Conservation (phyloP, 2,329 filamentous ascomycete genomes). For the Stagonosporopsis rhizophila region DNA sequence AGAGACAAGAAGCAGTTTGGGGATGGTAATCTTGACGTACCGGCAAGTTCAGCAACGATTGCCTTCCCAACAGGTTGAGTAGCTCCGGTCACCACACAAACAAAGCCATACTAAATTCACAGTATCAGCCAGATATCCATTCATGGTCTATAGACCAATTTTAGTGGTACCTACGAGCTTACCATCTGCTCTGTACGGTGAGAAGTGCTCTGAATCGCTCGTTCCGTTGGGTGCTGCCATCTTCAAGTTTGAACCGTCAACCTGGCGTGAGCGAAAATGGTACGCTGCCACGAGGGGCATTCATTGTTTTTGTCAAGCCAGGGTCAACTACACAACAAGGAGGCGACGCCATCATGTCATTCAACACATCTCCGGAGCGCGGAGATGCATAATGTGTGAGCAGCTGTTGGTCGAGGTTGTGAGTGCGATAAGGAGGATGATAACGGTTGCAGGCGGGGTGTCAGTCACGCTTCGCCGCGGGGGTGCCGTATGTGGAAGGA, state of each 20-base stretch:
- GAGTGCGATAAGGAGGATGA: constrained; percentile 13
- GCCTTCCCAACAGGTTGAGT: constrained; percentile 67
- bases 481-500: constrained; percentile 4
- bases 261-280: background rate
- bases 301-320: constrained; percentile 31
- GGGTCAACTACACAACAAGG: background rate
- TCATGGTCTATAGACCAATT: background rate
- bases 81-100: constrained; percentile 69
- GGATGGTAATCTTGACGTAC: constrained; percentile 44
- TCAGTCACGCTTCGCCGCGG: constrained; percentile 9
- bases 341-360: constrained; percentile 25
- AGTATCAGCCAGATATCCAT: background rate
- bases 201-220: constrained; percentile 59
- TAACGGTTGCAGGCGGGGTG: constrained; percentile 15
- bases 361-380: constrained; percentile 46
- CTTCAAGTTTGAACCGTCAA: background rate
- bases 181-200: constrained; percentile 64
- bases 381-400: constrained; percentile 39
- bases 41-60: constrained; percentile 66
- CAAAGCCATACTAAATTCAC: constrained; percentile 63
- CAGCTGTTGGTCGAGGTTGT: constrained; percentile 14
- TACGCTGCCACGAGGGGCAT: constrained; percentile 38
- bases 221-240: constrained; percentile 19
- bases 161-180: constrained; percentile 57
- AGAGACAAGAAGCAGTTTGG: background rate